Conservation (phyloP, 108 stramenopile species). For the Bacterosira constricta region DNA sequence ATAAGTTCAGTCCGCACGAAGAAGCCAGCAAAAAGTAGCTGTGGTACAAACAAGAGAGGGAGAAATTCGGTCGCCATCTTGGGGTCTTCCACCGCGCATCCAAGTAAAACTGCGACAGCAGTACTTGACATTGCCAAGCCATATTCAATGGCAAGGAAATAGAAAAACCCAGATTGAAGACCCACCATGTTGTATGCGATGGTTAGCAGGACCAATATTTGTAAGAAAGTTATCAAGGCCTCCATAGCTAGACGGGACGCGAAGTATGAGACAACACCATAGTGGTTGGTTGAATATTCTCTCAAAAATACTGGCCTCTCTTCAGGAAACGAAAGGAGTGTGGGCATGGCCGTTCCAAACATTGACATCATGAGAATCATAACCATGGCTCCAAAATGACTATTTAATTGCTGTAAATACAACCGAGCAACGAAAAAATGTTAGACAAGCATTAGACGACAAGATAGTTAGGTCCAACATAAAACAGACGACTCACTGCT, state of each 20-base stretch:
- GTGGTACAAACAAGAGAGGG: slow-evolving; percentile 83
- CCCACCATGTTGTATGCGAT: slow-evolving; percentile 67
- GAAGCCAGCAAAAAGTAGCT: slow-evolving; percentile 88
- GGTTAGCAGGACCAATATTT: slow-evolving; percentile 51
- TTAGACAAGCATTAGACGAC: background rate
- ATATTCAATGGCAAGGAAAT: slow-evolving; percentile 53
- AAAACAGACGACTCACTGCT: slow-evolving; percentile 2
- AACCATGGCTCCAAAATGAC: slow-evolving; percentile 70
- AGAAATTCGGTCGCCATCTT: slow-evolving; percentile 70
- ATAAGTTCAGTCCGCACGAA: slow-evolving; percentile 68
- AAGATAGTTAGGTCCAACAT: background rate
- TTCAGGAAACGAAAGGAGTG: slow-evolving; percentile 76
- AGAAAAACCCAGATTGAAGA: slow-evolving; percentile 56
- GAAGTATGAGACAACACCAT: slow-evolving; percentile 75
- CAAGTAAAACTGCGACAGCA: slow-evolving; percentile 68
- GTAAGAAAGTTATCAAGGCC: slow-evolving; percentile 57
- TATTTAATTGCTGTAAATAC: slow-evolving; percentile 48
- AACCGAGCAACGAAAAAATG: background rate
- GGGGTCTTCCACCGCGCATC: slow-evolving; percentile 69
- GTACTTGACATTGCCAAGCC: slow-evolving; percentile 68
- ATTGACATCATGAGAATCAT: slow-evolving; percentile 72
- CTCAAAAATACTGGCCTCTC: slow-evolving; percentile 90
- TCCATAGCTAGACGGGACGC: slow-evolving; percentile 66
- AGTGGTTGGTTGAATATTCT: slow-evolving; percentile 90
- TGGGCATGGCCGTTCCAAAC: slow-evolving; percentile 82